Percentiles rank a stretch among this genome's conserved stretches.
These are phyloP conservation scores for Mortierella sp. DNA, from an alignment of 371 early-diverging fungal genomes.

Conservation along the genomic window DNA sequence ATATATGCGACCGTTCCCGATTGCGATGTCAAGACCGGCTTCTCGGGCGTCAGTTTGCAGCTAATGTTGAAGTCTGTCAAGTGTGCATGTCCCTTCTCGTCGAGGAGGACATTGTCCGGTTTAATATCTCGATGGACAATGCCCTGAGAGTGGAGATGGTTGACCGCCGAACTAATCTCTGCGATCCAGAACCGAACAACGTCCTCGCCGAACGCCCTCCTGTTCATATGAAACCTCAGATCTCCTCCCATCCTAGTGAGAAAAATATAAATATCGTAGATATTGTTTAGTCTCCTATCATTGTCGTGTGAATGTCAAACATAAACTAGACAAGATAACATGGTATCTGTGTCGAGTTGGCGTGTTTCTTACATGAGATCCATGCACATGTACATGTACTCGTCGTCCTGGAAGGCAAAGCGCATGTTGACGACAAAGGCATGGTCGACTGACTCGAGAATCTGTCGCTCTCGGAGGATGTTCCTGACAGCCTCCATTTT, in stretches of 20 bases:
- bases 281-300: too few species aligned
- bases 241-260: constrained; percentile 82
- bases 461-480: constrained; percentile 69
- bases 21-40: constrained; percentile 69
- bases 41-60: constrained; percentile 64
- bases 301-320: too few species aligned
- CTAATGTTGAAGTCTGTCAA: constrained; percentile 86
- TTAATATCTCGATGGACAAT: constrained; percentile 88
- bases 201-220: constrained; percentile 75
- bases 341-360: too few species aligned
- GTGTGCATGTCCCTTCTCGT: constrained; percentile 83
- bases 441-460: constrained; percentile 66
- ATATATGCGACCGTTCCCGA: constrained; percentile 85
- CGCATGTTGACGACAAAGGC: constrained; percentile 77
- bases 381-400: constrained; percentile 84
- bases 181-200: constrained; percentile 81
- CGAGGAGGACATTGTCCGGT: constrained; percentile 86
- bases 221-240: constrained; percentile 79
- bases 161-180: constrained; percentile 77
- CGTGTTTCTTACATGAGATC: constrained; percentile 77
- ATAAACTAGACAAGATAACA: too few species aligned
- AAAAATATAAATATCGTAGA: not conserved
- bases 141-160: constrained; percentile 79
- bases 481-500: constrained; percentile 69
- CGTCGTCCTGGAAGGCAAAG: constrained; percentile 89